Base-by-base conservation (phyloP, 2,329 filamentous ascomycete genomes). In the Trichoderma sp. region DNA sequence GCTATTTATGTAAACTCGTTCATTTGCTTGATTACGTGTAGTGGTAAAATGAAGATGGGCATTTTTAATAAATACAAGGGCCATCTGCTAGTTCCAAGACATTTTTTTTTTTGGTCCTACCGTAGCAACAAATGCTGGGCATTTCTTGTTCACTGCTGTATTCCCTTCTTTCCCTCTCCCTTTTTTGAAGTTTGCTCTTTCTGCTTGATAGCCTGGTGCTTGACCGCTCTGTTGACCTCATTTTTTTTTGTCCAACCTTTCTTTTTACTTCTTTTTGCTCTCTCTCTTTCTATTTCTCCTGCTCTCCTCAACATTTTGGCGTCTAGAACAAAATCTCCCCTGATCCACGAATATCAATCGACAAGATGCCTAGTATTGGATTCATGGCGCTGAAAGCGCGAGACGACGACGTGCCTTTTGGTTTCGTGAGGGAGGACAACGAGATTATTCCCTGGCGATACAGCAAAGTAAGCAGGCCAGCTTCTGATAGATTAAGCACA, bases 381-480 rank as follows among this genome's bases (percentile, higher is more conserved):
- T 2, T 3, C 31, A 37, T 55, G 27, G 33, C 27, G 43, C n/a
- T 35, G 3, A 24, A 43, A 14, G 14, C 24, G n/a, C 60, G 53
- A 29, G 27, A 59, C 29, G 68, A 70, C 27, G 14, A 52, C 7
- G 66, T 37, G 52, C 24, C 27, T 47, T 61, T 64, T 49, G 47
- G 60, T 55, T 73, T 37, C 14, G 19, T 37, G 2, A 37, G 33
- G n/a, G 56, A 70, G 21, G 57, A 71, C 16, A 65, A 61, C 19
- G 67, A 64, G 4, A 66, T 70, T 43, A 69, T 76, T 24, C 73
- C 75, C 33, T 79, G 75, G 75, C 77, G 76, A 74, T 73, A 78
- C 57, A 75, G 66, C 40, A 74, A 72, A 60, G 78, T 78, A 69
- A 65, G 75, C 62, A 58, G 13, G 10, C 37, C 8, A 19, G 13